Base-by-base conservation (phyloP, 2,329 filamentous ascomycete genomes). In the Mycosphaerella sp. region DNA sequence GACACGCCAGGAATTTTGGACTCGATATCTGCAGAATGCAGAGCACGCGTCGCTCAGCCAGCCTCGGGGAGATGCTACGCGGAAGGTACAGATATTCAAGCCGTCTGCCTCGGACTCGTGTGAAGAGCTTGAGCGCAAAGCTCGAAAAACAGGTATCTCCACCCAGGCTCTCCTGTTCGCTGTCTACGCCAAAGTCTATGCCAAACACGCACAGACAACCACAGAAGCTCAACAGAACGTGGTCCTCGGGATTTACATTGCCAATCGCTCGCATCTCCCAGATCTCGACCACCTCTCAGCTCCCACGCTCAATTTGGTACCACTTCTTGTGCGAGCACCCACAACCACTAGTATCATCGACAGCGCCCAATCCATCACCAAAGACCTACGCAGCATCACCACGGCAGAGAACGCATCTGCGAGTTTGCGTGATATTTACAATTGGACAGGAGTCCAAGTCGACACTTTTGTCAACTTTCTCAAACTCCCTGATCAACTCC, bases 391-490 rank as follows among this genome's bases (percentile, higher is more conserved):
- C 32, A 65, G 72, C 3, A 84, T 95, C 32, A 77, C 75, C 16
- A 75, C 59, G 21, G 68, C 70, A 1, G 76, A 74, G 41, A 81
- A 81, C 62, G 76, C 79, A 0, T 72, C 72, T 1, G 81, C 81
- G 0, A 81, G 81, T 1, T 70, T 95, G 1, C 80, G 79, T 71
- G 84, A 95, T 65, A 83, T 95, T 34, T 69, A 75, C 16, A 68
- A 75, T 13, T 95, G 89, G 89, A 91, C 87, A 0, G 85, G 85
- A 0, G 70, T 89, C 1, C 73, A 68, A 48, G 68, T 95, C 1
- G 79, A 86, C 59, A 82, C 79, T 0, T 91, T 87, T 70, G 81
- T 95, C 61, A 96, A 96, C 66, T 93, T 95, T 58, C 68, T 95
- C 14, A 81, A 75, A 45, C 66, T 82, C 4, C 78, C 78, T 1